These are phyloP conservation scores for Russula vinacea DNA, from an alignment of 768 basidiomycete genomes.

Conservation along the genomic window DNA sequence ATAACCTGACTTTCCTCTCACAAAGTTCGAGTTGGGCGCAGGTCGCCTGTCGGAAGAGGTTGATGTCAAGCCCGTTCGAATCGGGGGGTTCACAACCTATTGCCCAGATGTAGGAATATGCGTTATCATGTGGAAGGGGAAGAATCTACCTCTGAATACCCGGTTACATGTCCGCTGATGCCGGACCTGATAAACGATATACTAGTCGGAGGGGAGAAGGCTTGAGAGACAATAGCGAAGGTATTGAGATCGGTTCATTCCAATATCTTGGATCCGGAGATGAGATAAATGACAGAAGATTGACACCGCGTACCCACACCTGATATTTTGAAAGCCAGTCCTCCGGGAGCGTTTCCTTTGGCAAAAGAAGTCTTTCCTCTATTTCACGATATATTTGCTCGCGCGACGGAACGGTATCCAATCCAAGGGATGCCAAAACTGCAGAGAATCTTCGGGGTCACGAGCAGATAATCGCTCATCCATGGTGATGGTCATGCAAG, in stretches of 20 bases:
- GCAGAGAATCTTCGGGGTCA: slow-evolving; percentile 38
- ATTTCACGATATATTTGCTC: slow-evolving; percentile 64
- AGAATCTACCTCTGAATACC: slow-evolving; percentile 69
- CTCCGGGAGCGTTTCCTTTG: slow-evolving; percentile 59
- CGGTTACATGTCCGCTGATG: slow-evolving; percentile 73
- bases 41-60: slow-evolving; percentile 85
- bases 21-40: slow-evolving; percentile 74
- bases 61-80: slow-evolving; percentile 74
- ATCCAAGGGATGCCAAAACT: slow-evolving; percentile 55
- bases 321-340: slow-evolving; percentile 82
- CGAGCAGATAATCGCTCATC: slow-evolving; percentile 3
- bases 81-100: slow-evolving; percentile 54
- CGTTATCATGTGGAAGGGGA: neutral
- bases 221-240: slow-evolving; percentile 59
- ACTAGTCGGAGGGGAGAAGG: slow-evolving; percentile 75
- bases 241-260: slow-evolving; percentile 57
- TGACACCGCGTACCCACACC: slow-evolving; percentile 52
- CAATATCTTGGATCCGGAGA: slow-evolving; percentile 54
- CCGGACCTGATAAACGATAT: slow-evolving; percentile 74
- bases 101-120: slow-evolving; percentile 1
- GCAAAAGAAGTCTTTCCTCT: slow-evolving; percentile 71
- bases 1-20: slow-evolving; percentile 89
- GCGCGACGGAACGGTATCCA: slow-evolving; percentile 54
- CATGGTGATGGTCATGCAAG: slow-evolving; percentile 6
- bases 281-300: slow-evolving; percentile 14